Evolutionary conservation across 345 rosid genomes (phyloP).

Genomic region (Citrus maxima): DNA sequence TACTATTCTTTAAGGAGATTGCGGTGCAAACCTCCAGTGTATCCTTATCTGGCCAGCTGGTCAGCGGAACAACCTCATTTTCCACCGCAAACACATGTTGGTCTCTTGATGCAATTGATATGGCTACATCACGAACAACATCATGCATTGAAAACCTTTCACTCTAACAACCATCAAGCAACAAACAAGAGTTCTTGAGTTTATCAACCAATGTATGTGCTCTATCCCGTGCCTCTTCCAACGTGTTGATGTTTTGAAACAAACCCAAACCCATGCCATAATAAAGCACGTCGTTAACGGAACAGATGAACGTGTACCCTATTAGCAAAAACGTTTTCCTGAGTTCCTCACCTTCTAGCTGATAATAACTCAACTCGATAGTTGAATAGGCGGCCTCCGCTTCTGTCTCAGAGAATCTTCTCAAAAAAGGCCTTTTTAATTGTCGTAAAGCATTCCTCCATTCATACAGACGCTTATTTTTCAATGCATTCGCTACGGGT

Average conservation of each 20-base stretch:
- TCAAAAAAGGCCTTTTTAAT: background rate
- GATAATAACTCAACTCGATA: slow-evolving; percentile 21
- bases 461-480: background rate
- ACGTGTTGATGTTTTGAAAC: background rate
- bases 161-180: too few relatives aligned
- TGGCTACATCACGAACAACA: background rate
- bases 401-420: too few relatives aligned
- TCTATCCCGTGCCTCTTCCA: too few relatives aligned
- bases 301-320: background rate
- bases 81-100: background rate
- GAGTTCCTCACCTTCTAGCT: slow-evolving; percentile 11
- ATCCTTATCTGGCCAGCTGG: background rate
- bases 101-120: too few relatives aligned
- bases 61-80: background rate
- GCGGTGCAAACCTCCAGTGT: background rate
- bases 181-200: too few relatives aligned
- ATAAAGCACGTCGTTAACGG: slow-evolving; percentile 5
- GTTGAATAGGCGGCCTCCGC: background rate
- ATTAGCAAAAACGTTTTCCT: slow-evolving; percentile 20
- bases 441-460: slow-evolving; percentile 25
- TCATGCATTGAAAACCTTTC: background rate
- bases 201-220: too few relatives aligned
- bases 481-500: slow-evolving; percentile 9
- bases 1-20: background rate
- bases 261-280: slow-evolving; percentile 22